Evolutionary conservation across 2,329 filamentous ascomycete genomes (phyloP), one percentile per base, ranked within the genome.

Genomic region (Aspergillus pseudoviridinutans): DNA sequence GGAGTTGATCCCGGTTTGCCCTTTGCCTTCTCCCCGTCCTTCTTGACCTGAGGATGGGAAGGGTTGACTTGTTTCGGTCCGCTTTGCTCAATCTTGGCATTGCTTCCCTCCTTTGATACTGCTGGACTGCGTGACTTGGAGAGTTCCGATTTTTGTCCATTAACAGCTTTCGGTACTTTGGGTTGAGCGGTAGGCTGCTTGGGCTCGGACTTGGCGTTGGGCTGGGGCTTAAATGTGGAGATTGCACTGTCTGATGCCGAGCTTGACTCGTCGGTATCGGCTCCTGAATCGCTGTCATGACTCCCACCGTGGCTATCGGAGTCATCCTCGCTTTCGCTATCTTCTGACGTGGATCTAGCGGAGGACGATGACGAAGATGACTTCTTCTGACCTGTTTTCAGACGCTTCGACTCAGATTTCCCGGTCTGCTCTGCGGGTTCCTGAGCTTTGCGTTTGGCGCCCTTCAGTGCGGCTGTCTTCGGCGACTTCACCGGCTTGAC

Each of bases 281-380:
- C 41, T 44, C 10, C 41, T 44, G 41, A 44, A 22, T 22, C 44
- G 44, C 44, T 47, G 20, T 47, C 8, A 4, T 22, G 50, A n/a
- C 53, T 42, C 10, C 46, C 49, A 22, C 27, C 49, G 25, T 46
- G 32, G n/a, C 50, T 51, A 10, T 59, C 55, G 14, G 58, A 56
- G 7, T 63, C 61, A 2, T 62, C 59, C 5, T 56, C 57, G 8
- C 50, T 52, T 4, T 57, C 56, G 41, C 49, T 57, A 22, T 44
- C 54, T 28, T 29, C 53, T n/a, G 62, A 49, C 49, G 44, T 27
- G 22, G 44, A 25, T 7, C 4, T 24, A 47, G 4, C 44, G 44
- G 44, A 25, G 44, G 44, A 17, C 3, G 44, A 47, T 27, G 24
- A 20, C 9, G 42, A 4, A 22, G 41, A 46, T 9, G 20, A 47